Percentiles rank a stretch among this genome's conserved stretches.
Evolutionary conservation across 2,329 filamentous ascomycete genomes (phyloP).

Genomic region (Diplodia scrobiculata): DNA sequence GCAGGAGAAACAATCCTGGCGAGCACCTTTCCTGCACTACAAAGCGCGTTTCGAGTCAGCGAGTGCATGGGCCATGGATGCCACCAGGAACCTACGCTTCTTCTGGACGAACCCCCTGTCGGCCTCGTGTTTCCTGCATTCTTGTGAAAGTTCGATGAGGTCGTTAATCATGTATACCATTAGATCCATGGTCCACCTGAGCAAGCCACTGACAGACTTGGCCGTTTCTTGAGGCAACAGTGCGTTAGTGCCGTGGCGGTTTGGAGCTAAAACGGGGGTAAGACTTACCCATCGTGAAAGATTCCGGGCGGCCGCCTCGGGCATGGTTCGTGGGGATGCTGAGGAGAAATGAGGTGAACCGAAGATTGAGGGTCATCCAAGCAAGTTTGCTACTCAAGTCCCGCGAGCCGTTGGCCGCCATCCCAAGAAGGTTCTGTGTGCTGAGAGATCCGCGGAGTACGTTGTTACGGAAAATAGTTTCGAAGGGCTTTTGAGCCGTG

Average conservation of each 20-base stretch:
- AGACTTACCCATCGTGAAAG: conserved; percentile 18
- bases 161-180: conserved; percentile 59
- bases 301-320: neutral
- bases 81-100: conserved; percentile 1
- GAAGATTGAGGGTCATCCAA: conserved; percentile 70
- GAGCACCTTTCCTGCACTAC: conserved; percentile 32
- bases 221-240: conserved; percentile 63
- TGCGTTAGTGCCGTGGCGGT: neutral
- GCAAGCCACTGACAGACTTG: conserved; percentile 70
- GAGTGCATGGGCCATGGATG: neutral
- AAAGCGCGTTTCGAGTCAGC: neutral
- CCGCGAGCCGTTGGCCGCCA: conserved; percentile 61
- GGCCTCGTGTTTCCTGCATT: conserved; percentile 29
- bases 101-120: conserved; percentile 30
- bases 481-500: conserved; percentile 70
- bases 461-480: conserved; percentile 33
- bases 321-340: conserved; percentile 23
- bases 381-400: conserved; percentile 72
- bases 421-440: conserved; percentile 76
- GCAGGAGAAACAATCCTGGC: conserved; percentile 55
- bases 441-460: conserved; percentile 72
- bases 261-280: neutral
- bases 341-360: conserved; percentile 14
- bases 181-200: conserved; percentile 75
- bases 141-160: conserved; percentile 48